Percentiles rank a stretch among this genome's conserved stretches.
phyloP scores from a whole-genome alignment of 441 rosid genomes.

The Jatropha multifida region DNA sequence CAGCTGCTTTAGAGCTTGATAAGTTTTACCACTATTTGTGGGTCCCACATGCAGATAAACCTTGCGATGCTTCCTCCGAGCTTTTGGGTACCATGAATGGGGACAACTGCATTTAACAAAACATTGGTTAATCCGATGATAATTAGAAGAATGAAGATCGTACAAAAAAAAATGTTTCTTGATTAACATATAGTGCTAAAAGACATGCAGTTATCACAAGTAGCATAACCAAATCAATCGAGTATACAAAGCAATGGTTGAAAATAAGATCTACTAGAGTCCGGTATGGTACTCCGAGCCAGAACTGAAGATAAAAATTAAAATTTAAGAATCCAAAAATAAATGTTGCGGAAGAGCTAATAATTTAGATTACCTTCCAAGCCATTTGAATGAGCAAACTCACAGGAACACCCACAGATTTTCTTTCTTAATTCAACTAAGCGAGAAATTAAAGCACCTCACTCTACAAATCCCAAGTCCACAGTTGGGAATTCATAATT shows the following conservation, averaged over 20 bases:
- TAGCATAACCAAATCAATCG: background rate
- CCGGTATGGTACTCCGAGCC: background rate
- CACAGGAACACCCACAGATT: background rate
- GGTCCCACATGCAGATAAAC: constrained; percentile 91
- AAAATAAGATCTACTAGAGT: background rate
- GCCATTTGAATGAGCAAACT: background rate
- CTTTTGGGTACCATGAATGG: constrained; percentile 83
- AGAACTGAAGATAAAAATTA: background rate
- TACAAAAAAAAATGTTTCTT: background rate
- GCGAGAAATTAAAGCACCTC: background rate
- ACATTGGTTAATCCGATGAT: background rate
- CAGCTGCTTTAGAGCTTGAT: constrained; percentile 73
- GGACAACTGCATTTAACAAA: constrained; percentile 57
- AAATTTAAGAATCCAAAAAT: background rate
- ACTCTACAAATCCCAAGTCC: background rate
- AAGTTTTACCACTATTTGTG: constrained; percentile 92
- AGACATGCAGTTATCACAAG: background rate
- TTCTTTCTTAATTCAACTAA: background rate
- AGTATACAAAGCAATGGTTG: background rate
- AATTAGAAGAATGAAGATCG: background rate
- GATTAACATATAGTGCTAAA: background rate
- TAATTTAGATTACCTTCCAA: background rate
- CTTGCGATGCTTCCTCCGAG: constrained; percentile 77
- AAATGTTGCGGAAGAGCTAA: background rate
- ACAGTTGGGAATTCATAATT: background rate